Percentiles rank a stretch among this genome's conserved stretches.
These are phyloP conservation scores for Blumeria graminis DNA, from an alignment of 2,329 filamentous ascomycete species.

Conservation along the genomic window DNA sequence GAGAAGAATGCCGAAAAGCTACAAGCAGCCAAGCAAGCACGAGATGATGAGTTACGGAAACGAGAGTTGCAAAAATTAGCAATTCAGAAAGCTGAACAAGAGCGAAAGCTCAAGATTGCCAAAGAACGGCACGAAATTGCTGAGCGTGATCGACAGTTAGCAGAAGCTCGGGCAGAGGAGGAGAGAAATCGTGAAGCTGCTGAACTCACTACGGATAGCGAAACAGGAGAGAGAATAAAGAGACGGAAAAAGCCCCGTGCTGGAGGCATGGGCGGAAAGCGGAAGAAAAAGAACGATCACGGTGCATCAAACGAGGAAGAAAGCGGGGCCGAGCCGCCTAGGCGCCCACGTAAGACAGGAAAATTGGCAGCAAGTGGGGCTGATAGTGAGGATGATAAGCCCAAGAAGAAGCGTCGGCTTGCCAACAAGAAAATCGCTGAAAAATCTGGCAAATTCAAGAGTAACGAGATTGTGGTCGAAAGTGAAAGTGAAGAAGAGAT, in stretches of 20 bases:
- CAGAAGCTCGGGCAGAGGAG: conserved; percentile 46
- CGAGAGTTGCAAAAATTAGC: conserved; percentile 55
- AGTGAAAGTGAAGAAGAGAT: conserved; percentile 14
- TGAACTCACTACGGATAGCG: conserved; percentile 58
- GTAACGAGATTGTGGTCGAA: conserved; percentile 16
- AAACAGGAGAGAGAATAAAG: conserved; percentile 62
- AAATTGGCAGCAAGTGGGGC: conserved; percentile 9
- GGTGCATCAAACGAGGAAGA: conserved; percentile 15
- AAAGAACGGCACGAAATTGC: conserved; percentile 65
- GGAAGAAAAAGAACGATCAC: conserved; percentile 18
- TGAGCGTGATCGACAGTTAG: conserved; percentile 48
- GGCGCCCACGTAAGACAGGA: conserved; percentile 6
- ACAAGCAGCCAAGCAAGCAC: conserved; percentile 50
- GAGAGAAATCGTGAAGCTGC: conserved; percentile 44
- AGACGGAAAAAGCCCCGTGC: conserved; percentile 40
- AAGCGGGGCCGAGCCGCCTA: conserved; percentile 9
- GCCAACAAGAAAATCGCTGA: conserved; percentile 12
- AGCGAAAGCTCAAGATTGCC: conserved; percentile 58
- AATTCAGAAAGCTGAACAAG: conserved; percentile 42
- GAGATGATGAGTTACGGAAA: conserved; percentile 55
- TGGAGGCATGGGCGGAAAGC: conserved; percentile 19
- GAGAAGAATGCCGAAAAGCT: conserved; percentile 79
- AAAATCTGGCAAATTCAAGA: conserved; percentile 15
- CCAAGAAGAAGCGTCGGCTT: conserved; percentile 16
- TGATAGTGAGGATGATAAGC: conserved; percentile 16